Percentiles rank a stretch among this genome's conserved stretches.
Evolutionary conservation across 2,329 filamentous ascomycete species (phyloP).

Genomic region (Aspergillus sp.): DNA sequence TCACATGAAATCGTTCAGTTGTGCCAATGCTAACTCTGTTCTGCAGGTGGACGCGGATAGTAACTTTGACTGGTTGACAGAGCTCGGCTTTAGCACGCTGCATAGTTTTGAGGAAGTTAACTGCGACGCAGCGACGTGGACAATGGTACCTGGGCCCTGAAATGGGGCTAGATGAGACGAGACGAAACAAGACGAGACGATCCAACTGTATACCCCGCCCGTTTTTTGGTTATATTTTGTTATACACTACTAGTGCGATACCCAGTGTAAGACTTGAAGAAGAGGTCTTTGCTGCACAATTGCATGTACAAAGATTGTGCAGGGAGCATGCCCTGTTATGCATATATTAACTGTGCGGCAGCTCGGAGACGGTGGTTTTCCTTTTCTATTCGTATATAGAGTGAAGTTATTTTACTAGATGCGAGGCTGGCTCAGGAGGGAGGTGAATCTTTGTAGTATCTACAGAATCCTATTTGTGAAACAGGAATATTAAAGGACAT

Average conservation of each 20-base stretch:
- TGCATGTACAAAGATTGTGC: slow-evolving; percentile 15
- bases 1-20: neutral
- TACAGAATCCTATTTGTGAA: neutral
- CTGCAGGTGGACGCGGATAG: slow-evolving; percentile 68
- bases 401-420: neutral
- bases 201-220: slow-evolving; percentile 6
- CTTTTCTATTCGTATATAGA: neutral
- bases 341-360: neutral
- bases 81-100: slow-evolving; percentile 77
- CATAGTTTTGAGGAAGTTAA: slow-evolving; percentile 82
- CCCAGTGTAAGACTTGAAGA: neutral
- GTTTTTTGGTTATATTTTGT: neutral
- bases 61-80: slow-evolving; percentile 68
- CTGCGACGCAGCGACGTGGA: slow-evolving; percentile 64
- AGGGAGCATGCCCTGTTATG: neutral
- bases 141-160: slow-evolving; percentile 48
- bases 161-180: neutral
- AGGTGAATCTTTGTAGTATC: neutral
- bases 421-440: neutral
- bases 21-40: slow-evolving; percentile 24
- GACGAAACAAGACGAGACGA: neutral
- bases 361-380: neutral
- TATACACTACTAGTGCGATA: neutral
- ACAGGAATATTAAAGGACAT: neutral
- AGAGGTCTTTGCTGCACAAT: neutral